These are phyloP conservation scores for Aphanomyces invadans DNA, from an alignment of 352 stramenopile species.

Conservation along the genomic window DNA sequence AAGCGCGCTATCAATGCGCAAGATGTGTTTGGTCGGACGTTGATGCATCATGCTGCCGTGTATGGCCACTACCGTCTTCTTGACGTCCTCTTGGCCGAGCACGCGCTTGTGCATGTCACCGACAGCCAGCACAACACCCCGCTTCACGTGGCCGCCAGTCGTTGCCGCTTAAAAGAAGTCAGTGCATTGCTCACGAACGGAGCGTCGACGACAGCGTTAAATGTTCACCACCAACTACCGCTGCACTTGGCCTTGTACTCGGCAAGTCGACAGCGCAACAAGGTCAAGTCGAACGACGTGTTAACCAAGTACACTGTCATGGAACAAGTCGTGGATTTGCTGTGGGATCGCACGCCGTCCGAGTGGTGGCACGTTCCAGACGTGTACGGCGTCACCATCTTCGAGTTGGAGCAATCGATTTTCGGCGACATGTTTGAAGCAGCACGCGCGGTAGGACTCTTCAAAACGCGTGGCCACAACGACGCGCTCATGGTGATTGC, in stretches of 20 bases:
- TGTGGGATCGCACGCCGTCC: conserved; percentile 12
- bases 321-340: conserved; percentile 9
- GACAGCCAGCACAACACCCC: conserved; percentile 14
- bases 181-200: neutral
- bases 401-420: neutral
- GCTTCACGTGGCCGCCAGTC: neutral
- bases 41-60: conserved; percentile 1
- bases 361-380: conserved; percentile 14
- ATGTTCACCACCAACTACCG: conserved; percentile 18
- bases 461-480: too few relatives aligned
- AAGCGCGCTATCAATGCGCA: conserved; percentile 1
- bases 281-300: neutral
- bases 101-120: conserved; percentile 1
- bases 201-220: conserved; percentile 1
- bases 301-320: conserved; percentile 6
- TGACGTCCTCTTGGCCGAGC: neutral
- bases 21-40: neutral
- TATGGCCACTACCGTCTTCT: conserved; percentile 11
- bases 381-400: conserved; percentile 1
- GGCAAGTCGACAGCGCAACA: neutral
- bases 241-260: neutral
- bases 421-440: conserved; percentile 18
- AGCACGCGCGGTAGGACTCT: conserved; percentile 1
- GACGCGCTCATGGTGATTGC: neutral
- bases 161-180: conserved; percentile 5